Evolutionary conservation across 1,284 basidiomycete genomes (phyloP), one percentile per base, ranked within the genome.

Genomic region (Ustilago bromivora): DNA sequence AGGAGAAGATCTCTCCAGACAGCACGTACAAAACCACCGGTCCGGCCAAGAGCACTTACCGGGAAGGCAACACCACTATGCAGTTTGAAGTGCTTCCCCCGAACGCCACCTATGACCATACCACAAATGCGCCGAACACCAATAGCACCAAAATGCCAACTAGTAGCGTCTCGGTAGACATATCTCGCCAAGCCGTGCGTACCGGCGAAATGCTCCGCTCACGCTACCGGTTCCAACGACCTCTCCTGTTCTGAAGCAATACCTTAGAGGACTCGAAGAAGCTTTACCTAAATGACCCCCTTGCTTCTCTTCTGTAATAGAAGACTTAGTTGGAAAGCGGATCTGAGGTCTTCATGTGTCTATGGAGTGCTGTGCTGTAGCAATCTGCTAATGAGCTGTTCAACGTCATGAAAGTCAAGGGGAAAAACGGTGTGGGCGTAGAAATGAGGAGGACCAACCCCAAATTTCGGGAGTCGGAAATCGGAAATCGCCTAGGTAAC

Each of bases 11-110:
- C 47, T 13, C 59, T 4, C 9, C 19, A n/a, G 49, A 34, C 36
- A 65, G 70, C 41, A 53, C 23, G 23, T 77, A 73, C 66, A 66
- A 47, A 51, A 66, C 70, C 13, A 47, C n/a, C 0, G 78, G 78
- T 8, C 62, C 71, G 3, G 55, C 61, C 7, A 67, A 69, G 51
- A 73, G 66, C 57, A 66, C 59, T 2, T 79, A 68, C 54, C 55
- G 65, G 3, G 65, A 79, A 51, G 78, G 78, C 19, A 78, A 75
- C 38, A 36, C 40, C 17, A 81, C 79, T 1, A 71, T 81, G 15
- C 77, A 74, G 46, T 69, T 56, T 46, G 49, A 76, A 15, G 56
- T 66, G 28, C 52, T 76, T 10, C 60, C 69, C 1, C 2, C 53
- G 4, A 41, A 64, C 40, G 59, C 71, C 5, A 80, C 72, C 1